Conservation (phyloP, 2,329 filamentous ascomycete species). For the Fusarium redolens region DNA sequence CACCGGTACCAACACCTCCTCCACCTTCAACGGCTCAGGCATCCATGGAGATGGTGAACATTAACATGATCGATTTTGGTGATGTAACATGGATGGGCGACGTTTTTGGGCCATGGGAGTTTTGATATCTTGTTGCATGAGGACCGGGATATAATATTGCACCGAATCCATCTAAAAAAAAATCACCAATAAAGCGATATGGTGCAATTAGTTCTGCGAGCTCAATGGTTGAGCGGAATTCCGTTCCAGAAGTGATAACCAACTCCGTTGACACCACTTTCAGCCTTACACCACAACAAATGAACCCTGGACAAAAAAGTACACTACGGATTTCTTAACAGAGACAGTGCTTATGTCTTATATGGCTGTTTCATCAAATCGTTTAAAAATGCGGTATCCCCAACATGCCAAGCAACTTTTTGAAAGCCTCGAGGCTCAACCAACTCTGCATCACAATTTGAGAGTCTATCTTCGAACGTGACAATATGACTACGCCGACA, state of each 20-base stretch:
- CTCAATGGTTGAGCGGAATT: slow-evolving; percentile 18
- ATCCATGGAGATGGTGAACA: slow-evolving; percentile 36
- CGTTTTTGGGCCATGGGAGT: slow-evolving; percentile 53
- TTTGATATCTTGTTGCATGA: slow-evolving; percentile 28
- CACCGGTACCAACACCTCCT: slow-evolving; percentile 18
- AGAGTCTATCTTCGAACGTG: not conserved
- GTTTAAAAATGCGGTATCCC: slow-evolving; percentile 20
- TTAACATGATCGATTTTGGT: slow-evolving; percentile 47
- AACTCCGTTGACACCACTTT: slow-evolving; percentile 30
- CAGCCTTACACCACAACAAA: slow-evolving; percentile 11
- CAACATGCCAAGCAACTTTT: not conserved
- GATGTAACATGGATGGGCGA: slow-evolving; percentile 54
- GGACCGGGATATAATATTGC: not conserved
- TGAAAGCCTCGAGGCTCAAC: not conserved
- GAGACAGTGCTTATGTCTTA: slow-evolving; percentile 7
- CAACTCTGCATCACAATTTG: not conserved
- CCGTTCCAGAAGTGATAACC: slow-evolving; percentile 5
- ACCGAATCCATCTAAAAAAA: not conserved
- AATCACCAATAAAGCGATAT: not conserved
- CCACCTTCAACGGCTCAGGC: slow-evolving; percentile 11
- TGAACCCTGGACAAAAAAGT: slow-evolving; percentile 2
- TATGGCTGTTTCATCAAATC: slow-evolving; percentile 2
- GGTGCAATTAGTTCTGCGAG: not conserved
- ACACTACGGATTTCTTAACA: slow-evolving; percentile 4
- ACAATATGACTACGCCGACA: slow-evolving; percentile 5